Percentiles rank a stretch among this genome's conserved stretches.
phyloP scores from a whole-genome alignment of 176 grass and related monocot genomes.

The Oryza nivara region DNA sequence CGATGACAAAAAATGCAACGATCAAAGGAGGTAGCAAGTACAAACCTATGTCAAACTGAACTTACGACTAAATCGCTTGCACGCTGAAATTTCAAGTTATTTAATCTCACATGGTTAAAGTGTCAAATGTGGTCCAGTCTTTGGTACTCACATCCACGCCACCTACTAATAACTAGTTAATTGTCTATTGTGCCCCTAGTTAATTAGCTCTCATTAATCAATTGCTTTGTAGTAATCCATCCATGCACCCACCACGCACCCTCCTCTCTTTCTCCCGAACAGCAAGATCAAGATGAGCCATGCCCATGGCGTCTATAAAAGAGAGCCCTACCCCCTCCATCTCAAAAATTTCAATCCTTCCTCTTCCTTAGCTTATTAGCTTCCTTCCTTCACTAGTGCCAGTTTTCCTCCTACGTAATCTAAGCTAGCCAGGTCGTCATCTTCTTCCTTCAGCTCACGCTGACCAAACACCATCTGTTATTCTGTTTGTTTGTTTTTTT shows the following conservation, averaged over 20 bases:
- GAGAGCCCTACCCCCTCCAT: constrained; percentile 6
- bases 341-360: constrained; percentile 62
- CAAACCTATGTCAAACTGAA: too few species aligned
- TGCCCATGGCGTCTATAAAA: constrained; percentile 31
- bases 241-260: neutral
- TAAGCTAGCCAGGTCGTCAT: neutral
- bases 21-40: too few species aligned
- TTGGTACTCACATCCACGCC: neutral
- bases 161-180: neutral
- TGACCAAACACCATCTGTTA: neutral
- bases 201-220: neutral
- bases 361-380: neutral
- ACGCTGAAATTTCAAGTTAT: neutral
- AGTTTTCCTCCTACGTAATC: neutral
- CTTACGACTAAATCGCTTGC: neutral
- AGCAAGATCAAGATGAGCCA: neutral
- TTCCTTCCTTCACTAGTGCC: neutral
- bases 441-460: neutral
- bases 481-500: neutral
- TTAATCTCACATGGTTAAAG: neutral
- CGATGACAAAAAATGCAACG: too few species aligned
- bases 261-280: too few species aligned
- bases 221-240: neutral
- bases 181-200: neutral
- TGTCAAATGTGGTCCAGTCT: neutral